Percentiles rank a stretch among this genome's conserved stretches.
These are phyloP conservation scores for Amphibolis antarctica DNA, from an alignment of 106 monocot genomes.

Conservation along the genomic window DNA sequence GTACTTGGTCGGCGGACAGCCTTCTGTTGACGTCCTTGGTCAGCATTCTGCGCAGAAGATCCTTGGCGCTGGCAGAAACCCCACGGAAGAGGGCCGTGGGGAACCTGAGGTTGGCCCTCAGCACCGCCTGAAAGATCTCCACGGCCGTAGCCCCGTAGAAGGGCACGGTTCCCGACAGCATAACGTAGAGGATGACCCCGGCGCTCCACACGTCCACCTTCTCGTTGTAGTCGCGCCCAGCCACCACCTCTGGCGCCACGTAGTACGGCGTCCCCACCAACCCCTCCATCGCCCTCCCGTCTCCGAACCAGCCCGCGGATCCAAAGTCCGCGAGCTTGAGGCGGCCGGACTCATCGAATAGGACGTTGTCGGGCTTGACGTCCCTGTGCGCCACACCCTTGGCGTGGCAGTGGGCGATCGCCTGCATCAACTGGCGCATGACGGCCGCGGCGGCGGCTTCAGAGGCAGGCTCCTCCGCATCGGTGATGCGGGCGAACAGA, in stretches of 20 bases:
- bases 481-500: slow-evolving; percentile 46
- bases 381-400: slow-evolving; percentile 75
- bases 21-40: slow-evolving; percentile 50
- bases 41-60: slow-evolving; percentile 75
- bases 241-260: slow-evolving; percentile 82
- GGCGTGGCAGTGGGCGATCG: slow-evolving; percentile 59
- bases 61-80: slow-evolving; percentile 68
- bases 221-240: slow-evolving; percentile 55
- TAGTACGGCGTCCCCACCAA: slow-evolving; percentile 91
- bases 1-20: slow-evolving; percentile 87
- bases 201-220: slow-evolving; percentile 95
- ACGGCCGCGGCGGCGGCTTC: slow-evolving; percentile 45
- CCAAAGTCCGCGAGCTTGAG: slow-evolving; percentile 70
- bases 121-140: slow-evolving; percentile 71
- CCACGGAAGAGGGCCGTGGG: slow-evolving; percentile 33
- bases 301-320: slow-evolving; percentile 49
- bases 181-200: slow-evolving; percentile 62
- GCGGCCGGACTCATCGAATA: slow-evolving; percentile 33
- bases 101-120: slow-evolving; percentile 69
- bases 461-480: slow-evolving; percentile 12
- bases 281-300: slow-evolving; percentile 35
- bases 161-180: slow-evolving; percentile 62
- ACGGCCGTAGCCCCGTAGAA: slow-evolving; percentile 62
- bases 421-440: slow-evolving; percentile 45
- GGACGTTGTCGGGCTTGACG: slow-evolving; percentile 76